These are phyloP conservation scores for Yamadazyma olivae DNA, from an alignment of 805 yeast species.

Conservation along the genomic window DNA sequence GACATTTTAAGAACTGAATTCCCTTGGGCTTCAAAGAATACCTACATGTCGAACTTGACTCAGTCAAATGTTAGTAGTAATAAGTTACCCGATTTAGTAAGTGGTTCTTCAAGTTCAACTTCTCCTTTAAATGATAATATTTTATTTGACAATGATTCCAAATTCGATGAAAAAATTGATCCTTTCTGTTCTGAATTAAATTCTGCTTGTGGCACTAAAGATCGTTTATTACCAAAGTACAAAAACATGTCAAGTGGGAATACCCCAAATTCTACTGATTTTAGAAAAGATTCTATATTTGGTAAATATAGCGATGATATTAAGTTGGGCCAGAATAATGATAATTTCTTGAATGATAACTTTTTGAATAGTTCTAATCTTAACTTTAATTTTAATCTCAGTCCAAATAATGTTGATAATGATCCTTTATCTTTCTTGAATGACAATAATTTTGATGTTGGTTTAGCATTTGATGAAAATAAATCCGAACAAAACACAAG, in stretches of 20 bases:
- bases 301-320: constrained; percentile 5
- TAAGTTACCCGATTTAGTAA: constrained; percentile 33
- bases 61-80: neutral
- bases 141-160: constrained; percentile 30
- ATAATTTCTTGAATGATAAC: constrained; percentile 11
- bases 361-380: constrained; percentile 14
- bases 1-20: constrained; percentile 6
- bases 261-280: neutral
- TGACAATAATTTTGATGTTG: constrained; percentile 51
- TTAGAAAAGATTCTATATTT: constrained; percentile 2
- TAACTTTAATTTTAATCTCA: constrained; percentile 12
- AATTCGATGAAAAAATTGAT: constrained; percentile 66
- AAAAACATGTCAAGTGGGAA: constrained; percentile 12
- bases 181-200: constrained; percentile 74
- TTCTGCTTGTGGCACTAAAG: constrained; percentile 79
- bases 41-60: neutral
- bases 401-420: constrained; percentile 12
- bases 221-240: constrained; percentile 60
- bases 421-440: constrained; percentile 49
- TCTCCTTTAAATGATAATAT: constrained; percentile 38
- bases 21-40: constrained; percentile 9
- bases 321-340: constrained; percentile 1
- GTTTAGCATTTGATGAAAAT: constrained; percentile 44
- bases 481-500: constrained; percentile 14
- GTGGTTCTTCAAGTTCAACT: constrained; percentile 34